Percentiles rank a stretch among this genome's conserved stretches.
These are phyloP conservation scores for Draba incana DNA, from an alignment of 345 rosid species.

Conservation along the genomic window DNA sequence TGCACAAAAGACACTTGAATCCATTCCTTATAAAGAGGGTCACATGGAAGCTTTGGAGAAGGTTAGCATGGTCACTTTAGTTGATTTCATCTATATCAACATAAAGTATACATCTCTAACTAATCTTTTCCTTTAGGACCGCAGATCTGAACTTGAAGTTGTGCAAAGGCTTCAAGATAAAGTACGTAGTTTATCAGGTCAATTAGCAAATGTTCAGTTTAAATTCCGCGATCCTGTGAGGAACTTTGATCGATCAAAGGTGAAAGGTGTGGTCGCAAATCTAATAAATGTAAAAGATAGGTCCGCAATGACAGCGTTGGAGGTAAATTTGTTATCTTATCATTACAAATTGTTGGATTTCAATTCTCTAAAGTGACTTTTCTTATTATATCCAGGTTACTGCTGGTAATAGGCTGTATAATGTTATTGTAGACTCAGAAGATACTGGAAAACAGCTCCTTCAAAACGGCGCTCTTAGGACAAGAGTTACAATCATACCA, in stretches of 20 bases:
- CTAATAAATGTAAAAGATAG: slow-evolving; percentile 85
- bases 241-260: slow-evolving; percentile 88
- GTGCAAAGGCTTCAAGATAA: slow-evolving; percentile 83
- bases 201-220: slow-evolving; percentile 83
- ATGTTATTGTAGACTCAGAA: slow-evolving; percentile 94
- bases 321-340: slow-evolving; percentile 54
- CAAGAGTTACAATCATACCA: slow-evolving; percentile 93
- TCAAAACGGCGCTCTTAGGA: slow-evolving; percentile 89
- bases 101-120: too few relatives aligned
- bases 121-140: slow-evolving; percentile 57
- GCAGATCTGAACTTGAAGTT: slow-evolving; percentile 62
- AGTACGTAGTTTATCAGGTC: slow-evolving; percentile 71
- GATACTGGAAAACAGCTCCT: slow-evolving; percentile 91
- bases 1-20: slow-evolving; percentile 56
- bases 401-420: slow-evolving; percentile 87
- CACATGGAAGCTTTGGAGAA: slow-evolving; percentile 90
- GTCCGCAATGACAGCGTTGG: slow-evolving; percentile 86
- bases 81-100: too few relatives aligned
- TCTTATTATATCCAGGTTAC: slow-evolving; percentile 63
- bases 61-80: slow-evolving; percentile 50
- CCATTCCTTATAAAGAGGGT: slow-evolving; percentile 72
- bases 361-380: slow-evolving; percentile 29
- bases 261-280: slow-evolving; percentile 96
- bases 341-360: slow-evolving; percentile 15
- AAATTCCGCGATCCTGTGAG: slow-evolving; percentile 78